Evolutionary conservation across 805 yeast species (phyloP).

Genomic region (baker's yeast (Saccharomyces cerevisiae)): DNA sequence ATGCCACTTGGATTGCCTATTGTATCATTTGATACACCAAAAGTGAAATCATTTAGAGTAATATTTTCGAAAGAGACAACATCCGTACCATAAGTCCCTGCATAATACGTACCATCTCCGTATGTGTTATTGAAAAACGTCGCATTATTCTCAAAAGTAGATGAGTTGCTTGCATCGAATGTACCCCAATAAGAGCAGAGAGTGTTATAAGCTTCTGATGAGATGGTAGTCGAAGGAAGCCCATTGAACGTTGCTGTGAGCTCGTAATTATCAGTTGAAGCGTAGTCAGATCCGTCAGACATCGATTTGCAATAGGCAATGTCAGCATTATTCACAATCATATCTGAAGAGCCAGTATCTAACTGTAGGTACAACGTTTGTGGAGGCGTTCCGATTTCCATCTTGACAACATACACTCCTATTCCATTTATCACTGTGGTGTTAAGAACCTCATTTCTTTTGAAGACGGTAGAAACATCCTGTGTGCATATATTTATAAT

Average conservation of each 20-base stretch:
- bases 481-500: background rate
- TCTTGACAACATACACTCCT: conserved; percentile 16
- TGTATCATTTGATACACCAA: conserved; percentile 65
- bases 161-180: conserved; percentile 12
- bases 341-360: conserved; percentile 44
- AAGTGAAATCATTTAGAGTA: conserved; percentile 42
- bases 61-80: conserved; percentile 44
- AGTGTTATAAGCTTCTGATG: conserved; percentile 13
- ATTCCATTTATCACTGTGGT: background rate
- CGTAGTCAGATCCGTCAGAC: background rate
- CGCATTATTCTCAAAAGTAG: conserved; percentile 14
- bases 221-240: background rate
- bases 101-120: conserved; percentile 42
- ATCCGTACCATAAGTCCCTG: conserved; percentile 42
- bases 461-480: background rate
- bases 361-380: conserved; percentile 35
- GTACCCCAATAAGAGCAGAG: conserved; percentile 14
- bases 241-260: conserved; percentile 3
- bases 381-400: conserved; percentile 36
- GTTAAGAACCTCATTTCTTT: background rate
- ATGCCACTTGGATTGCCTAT: conserved; percentile 58
- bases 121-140: conserved; percentile 38
- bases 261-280: background rate
- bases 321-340: conserved; percentile 37
- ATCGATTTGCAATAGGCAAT: conserved; percentile 26